Evolutionary conservation across 805 yeast species (phyloP).

Genomic region (Sungouiozyma intestinalis): DNA sequence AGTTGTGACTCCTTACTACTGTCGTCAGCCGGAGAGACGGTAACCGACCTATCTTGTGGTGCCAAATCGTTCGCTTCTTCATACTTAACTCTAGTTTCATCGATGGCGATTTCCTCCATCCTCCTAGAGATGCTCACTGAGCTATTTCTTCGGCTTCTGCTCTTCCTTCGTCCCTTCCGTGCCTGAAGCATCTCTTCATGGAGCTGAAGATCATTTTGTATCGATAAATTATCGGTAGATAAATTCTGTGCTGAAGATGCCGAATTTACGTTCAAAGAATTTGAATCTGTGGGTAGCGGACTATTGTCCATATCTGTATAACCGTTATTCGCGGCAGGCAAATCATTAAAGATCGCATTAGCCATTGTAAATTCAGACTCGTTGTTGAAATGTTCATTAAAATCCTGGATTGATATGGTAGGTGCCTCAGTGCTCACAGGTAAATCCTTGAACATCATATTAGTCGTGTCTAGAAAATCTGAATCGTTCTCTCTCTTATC

Average conservation of each 20-base stretch:
- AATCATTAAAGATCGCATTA: not conserved
- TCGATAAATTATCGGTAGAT: not conserved
- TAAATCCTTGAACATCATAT: not conserved
- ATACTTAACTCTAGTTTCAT: constrained; percentile 12
- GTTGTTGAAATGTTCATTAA: constrained; percentile 7
- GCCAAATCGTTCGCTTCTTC: not conserved
- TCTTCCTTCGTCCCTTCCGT: constrained; percentile 16
- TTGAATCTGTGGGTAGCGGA: not conserved
- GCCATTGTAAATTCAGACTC: not conserved
- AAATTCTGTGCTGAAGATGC: not conserved
- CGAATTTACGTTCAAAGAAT: not conserved
- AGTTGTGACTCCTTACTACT: constrained; percentile 19
- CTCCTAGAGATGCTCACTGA: constrained; percentile 12
- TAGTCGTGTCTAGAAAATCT: not conserved
- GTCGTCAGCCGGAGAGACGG: not conserved
- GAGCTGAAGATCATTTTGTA: constrained; percentile 6
- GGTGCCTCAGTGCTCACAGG: constrained; percentile 11
- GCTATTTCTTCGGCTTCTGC: constrained; percentile 7
- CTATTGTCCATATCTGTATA: not conserved
- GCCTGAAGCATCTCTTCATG: constrained; percentile 22
- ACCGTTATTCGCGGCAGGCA: not conserved
- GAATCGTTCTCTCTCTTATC: not conserved
- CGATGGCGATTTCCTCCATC: constrained; percentile 12
- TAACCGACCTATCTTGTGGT: not conserved
- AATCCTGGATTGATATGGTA: constrained; percentile 20